Base-by-base conservation (phyloP, 2,329 filamentous ascomycete species). In the Coniosporium uncinatum region DNA sequence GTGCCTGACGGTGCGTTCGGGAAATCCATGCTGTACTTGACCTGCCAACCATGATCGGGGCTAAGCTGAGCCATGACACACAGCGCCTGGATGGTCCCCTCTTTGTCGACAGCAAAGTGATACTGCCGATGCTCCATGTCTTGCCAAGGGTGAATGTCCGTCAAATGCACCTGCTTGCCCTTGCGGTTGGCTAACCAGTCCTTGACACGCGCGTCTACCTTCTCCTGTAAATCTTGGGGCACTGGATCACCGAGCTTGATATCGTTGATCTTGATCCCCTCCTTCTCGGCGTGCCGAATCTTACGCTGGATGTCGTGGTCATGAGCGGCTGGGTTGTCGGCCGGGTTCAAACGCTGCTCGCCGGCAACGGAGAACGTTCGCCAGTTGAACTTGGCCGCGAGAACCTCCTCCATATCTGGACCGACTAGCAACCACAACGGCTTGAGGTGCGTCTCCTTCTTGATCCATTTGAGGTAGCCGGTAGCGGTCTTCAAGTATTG, bases 1-100 rank as follows among this genome's bases (percentile, higher is more conserved):
- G 86, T 83, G 36, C 90, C 90, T 35, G 80, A 87, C n/a, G 90
- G 85, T 1, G 89, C 79, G 20, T 79, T 80, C 0, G 89, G 90
- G 73, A 96, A 95, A 63, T 96, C 88, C 41, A 96, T 79, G n/a
- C 85, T 86, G 71, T 93, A 95, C 70, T 96, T 96, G 58, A 95
- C 83, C 69, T 96, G 90, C 80, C 88, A 94, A 41, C 90, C 90
- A 58, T 94, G 79, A 27, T 78, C 72, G 2, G 88, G 87, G 3
- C 85, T 79, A 21, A 96, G 78, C 61, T 88, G 85, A 40, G 86
- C 85, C 53, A 96, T 71, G 6, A 91, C 82, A n/a, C 91, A 83
- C 44, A 96, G 76, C 24, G 85, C 83, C 33, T 75, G 75, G 43
- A 96, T 79, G 45, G 75, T 78, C 47, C 85, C 85, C 14, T 86